Base-by-base conservation (phyloP, 805 yeast species). In the Diddensiella santjacobensis region DNA sequence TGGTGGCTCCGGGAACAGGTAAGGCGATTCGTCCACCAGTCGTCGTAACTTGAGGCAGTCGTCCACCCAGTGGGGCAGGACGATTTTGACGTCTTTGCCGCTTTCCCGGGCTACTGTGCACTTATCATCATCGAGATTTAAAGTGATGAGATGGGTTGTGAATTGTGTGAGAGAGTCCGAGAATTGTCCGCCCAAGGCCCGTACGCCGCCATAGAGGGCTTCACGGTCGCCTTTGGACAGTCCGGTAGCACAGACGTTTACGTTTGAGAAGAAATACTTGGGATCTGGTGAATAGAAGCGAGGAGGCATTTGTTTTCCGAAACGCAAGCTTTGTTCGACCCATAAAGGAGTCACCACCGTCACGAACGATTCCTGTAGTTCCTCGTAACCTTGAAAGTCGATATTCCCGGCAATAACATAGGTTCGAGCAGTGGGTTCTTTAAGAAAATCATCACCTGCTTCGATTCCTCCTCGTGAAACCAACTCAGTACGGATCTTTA, bases 41-140 rank as follows among this genome's bases (percentile, higher is more conserved):
- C 71, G 62, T 22, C 80, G 71, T 33, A 72, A 61, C 46, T 75
- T 78, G 52, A 86, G 69, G 59, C 90, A 83, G 50, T 78, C 84
- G 44, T 82, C 81, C 11, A 90, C 65, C 96, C 96, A 91, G 18
- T 80, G 78, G 0, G 96, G 95, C 2, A 75, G 70, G 2, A 90
- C 93, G n/a, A 66, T 52, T 42, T 57, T 58, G 31, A 65, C 55
- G 20, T 49, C 50, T 20, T 53, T 42, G 1, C 67, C 68, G 20
- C 66, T 64, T 24, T 58, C 55, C 23, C 51, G 68, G 58, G 86
- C 87, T 22, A 77, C 71, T 33, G 79, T 71, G 41, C 82, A 77
- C 50, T 80, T 80, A 45, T 80, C 85, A 47, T 79, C 77, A 11
- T 53, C 40, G 31, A 67, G 60, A 53, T 77, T 78, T 3, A 65